A percentile compares a stretch with the other conserved stretches of the same genome.
Evolutionary conservation across 176 grass and related monocot species (phyloP).

Genomic region (Oropetium thomaeum): DNA sequence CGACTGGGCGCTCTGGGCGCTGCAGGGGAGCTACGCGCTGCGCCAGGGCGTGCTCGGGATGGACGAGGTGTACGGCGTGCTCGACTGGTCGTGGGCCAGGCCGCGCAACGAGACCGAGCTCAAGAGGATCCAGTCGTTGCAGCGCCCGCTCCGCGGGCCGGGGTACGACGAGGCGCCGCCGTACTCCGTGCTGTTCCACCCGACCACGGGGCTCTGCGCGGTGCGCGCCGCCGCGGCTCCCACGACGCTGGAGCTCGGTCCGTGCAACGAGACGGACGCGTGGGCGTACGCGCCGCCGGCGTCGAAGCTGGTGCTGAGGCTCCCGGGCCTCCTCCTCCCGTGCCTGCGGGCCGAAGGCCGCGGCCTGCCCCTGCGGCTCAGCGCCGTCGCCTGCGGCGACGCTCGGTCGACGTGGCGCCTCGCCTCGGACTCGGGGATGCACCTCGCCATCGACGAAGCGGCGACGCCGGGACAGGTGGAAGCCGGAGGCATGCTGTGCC

Average conservation of each 20-base stretch:
- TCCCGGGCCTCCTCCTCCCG: background rate
- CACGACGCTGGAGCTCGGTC: constrained; percentile 36
- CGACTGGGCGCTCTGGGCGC: constrained; percentile 68
- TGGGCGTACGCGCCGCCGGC: constrained; percentile 38
- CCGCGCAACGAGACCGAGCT: constrained; percentile 40
- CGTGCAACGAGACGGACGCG: constrained; percentile 49
- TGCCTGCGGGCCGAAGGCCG: constrained; percentile 55
- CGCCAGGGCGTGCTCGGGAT: constrained; percentile 44
- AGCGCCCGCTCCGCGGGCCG: constrained; percentile 50
- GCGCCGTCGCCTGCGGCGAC: constrained; percentile 38
- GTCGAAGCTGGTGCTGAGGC: constrained; percentile 40
- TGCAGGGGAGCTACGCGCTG: constrained; percentile 73
- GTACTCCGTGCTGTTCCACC: constrained; percentile 59
- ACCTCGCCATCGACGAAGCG: constrained; percentile 40
- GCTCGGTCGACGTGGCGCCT: constrained; percentile 54
- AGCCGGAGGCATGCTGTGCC: constrained; percentile 30
- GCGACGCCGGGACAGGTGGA: background rate
- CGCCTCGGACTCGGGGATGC: constrained; percentile 67
- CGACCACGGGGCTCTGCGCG: constrained; percentile 51
- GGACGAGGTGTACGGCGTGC: constrained; percentile 60
- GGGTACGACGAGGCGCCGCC: constrained; percentile 27
- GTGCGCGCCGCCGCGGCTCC: background rate
- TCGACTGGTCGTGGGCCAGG: constrained; percentile 52
- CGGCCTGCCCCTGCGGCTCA: constrained; percentile 38
- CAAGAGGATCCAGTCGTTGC: constrained; percentile 40